These are phyloP conservation scores for Rhamnella rubrinervis DNA, from an alignment of 331 rosid species.

Conservation along the genomic window DNA sequence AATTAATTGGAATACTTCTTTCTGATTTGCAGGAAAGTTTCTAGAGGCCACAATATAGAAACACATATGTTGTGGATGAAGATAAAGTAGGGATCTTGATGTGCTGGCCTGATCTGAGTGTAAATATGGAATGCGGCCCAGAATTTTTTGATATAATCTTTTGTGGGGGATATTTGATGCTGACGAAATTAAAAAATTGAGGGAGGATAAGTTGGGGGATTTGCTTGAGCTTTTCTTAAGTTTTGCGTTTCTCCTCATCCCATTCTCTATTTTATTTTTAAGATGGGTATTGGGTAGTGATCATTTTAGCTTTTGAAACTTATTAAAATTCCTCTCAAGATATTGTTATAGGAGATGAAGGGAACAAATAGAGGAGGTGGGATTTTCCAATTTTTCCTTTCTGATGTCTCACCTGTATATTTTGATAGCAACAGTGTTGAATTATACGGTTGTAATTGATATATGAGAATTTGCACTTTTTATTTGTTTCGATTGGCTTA, in stretches of 20 bases:
- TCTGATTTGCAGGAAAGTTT: constrained; percentile 39
- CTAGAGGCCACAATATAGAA: constrained; percentile 27
- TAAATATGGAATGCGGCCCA: constrained; percentile 63
- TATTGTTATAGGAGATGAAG: constrained; percentile 45
- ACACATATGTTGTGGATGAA: constrained; percentile 31
- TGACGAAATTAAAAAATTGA: constrained; percentile 45
- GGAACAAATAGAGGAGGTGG: constrained; percentile 50
- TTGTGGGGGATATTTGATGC: constrained; percentile 32
- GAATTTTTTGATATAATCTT: constrained; percentile 34
- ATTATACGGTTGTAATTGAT: constrained; percentile 47
- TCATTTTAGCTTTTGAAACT: constrained; percentile 34
- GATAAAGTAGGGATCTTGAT: constrained; percentile 32
- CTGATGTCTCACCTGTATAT: constrained; percentile 69
- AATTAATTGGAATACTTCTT: constrained; percentile 59
- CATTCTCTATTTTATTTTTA: constrained; percentile 14
- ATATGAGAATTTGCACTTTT: constrained; percentile 27
- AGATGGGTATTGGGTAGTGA: constrained; percentile 33
- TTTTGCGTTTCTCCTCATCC: constrained; percentile 18
- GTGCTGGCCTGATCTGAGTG: constrained; percentile 61
- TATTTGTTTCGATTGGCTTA: too few relatives aligned
- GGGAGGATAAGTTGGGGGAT: constrained; percentile 45
- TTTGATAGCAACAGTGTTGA: constrained; percentile 46
- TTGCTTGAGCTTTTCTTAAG: neutral
- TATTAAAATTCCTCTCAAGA: constrained; percentile 30
- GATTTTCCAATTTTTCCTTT: constrained; percentile 53